A percentile compares a stretch with the other conserved stretches of the same genome.
These are phyloP conservation scores for Yamadazyma songkhlaensis DNA, from an alignment of 1,139 yeast genomes.

Conservation along the genomic window DNA sequence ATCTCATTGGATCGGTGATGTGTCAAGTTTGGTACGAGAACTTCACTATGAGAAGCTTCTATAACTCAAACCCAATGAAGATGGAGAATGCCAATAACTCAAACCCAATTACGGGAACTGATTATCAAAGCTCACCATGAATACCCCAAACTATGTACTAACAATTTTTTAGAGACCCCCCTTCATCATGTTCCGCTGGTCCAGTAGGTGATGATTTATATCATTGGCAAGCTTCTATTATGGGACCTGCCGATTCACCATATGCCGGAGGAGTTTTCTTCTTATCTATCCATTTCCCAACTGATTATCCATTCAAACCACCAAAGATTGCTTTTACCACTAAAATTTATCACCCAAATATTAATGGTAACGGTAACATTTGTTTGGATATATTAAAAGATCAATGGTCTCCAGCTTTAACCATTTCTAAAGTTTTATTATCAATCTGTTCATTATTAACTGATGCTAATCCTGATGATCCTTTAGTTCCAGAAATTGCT, in stretches of 20 bases:
- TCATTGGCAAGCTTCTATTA: constrained; percentile 96
- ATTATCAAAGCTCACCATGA: too few species aligned
- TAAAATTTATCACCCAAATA: constrained; percentile 87
- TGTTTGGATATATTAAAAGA: constrained; percentile 84
- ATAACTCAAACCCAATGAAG: too few species aligned
- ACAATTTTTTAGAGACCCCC: constrained; percentile 73
- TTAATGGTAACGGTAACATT: constrained; percentile 84
- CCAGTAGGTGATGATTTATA: constrained; percentile 96
- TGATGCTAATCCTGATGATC: constrained; percentile 99
- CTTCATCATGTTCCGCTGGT: constrained; percentile 98
- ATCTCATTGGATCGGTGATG: too few species aligned
- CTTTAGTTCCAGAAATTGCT: constrained; percentile 97
- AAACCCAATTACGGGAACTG: too few species aligned
- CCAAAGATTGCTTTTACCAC: constrained; percentile 91
- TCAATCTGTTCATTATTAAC: constrained; percentile 90
- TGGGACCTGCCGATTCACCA: constrained; percentile 95
- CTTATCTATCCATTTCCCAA: constrained; percentile 89
- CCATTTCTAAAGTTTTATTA: constrained; percentile 83
- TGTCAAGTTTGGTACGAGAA: too few species aligned
- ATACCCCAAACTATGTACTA: too few species aligned
- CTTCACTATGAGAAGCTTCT: too few species aligned
- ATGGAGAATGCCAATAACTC: too few species aligned
- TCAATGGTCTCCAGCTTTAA: constrained; percentile 90
- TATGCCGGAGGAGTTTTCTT: constrained; percentile 93
- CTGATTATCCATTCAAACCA: constrained; percentile 93